Evolutionary conservation across 2,329 filamentous ascomycete species (phyloP).

Genomic region (Alternaria ethzedia): DNA sequence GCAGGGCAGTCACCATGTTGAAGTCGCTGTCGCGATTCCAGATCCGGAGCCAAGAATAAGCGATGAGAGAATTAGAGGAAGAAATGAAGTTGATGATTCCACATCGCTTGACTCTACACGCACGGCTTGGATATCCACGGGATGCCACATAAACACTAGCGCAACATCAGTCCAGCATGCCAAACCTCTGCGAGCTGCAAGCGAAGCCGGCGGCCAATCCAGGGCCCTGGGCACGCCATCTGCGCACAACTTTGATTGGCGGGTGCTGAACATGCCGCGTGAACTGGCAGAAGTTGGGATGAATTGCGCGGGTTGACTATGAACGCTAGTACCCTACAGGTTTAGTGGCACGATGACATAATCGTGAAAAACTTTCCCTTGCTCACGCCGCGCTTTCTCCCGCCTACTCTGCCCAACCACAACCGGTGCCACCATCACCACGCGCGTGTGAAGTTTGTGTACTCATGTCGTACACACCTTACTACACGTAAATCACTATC

Average conservation of each 20-base stretch:
- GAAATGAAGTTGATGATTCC: not conserved
- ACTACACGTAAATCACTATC: accelerated
- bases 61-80: not conserved
- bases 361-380: slow-evolving; percentile 11
- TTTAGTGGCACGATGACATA: not conserved
- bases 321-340: not conserved
- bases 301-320: not conserved
- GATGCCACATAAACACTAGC: slow-evolving; percentile 25
- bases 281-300: slow-evolving; percentile 5
- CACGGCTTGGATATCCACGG: slow-evolving; percentile 17
- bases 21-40: no score
- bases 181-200: slow-evolving; percentile 2
- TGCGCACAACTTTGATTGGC: not conserved
- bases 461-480: not conserved
- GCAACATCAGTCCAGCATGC: slow-evolving; percentile 5
- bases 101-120: slow-evolving; percentile 17
- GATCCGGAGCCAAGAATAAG: no score
- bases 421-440: not conserved
- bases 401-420: slow-evolving; percentile 4
- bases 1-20: no score
- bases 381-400: not conserved
- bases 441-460: not conserved
- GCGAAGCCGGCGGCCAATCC: not conserved
- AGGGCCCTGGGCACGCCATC: not conserved
- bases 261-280: slow-evolving; percentile 1